phyloP scores from a whole-genome alignment of 768 basidiomycete species.

The Cystofilobasidium capitatum region DNA sequence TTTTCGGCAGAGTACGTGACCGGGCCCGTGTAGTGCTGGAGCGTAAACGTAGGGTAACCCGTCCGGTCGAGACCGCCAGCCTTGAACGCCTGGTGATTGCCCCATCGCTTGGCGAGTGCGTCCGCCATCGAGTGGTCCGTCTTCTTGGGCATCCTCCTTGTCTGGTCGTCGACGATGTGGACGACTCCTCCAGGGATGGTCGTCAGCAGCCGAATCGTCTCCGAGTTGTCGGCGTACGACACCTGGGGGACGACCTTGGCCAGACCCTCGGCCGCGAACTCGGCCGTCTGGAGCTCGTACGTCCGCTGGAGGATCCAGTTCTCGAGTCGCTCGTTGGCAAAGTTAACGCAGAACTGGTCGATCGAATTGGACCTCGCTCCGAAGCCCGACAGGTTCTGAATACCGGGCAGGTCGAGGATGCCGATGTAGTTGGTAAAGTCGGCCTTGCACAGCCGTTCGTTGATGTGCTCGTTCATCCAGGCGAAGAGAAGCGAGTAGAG shows the following conservation, averaged over 20 bases:
- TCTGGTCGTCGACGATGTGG: constrained; percentile 97
- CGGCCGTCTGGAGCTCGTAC: constrained; percentile 70
- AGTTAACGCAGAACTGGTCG: constrained; percentile 94
- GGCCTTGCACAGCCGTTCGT: constrained; percentile 85
- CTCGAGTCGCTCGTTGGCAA: constrained; percentile 85
- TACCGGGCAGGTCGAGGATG: constrained; percentile 84
- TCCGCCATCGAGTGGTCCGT: constrained; percentile 90
- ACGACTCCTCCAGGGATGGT: constrained; percentile 81
- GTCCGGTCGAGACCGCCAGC: constrained; percentile 61
- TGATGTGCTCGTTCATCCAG: constrained; percentile 94
- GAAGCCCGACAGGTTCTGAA: constrained; percentile 60
- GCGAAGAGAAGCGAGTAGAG: constrained; percentile 89
- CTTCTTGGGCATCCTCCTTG: constrained; percentile 74
- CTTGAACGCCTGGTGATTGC: constrained; percentile 86
- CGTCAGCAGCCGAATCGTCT: constrained; percentile 76
- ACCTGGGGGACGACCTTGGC: constrained; percentile 57
- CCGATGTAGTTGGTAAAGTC: constrained; percentile 77
- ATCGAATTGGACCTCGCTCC: constrained; percentile 73
- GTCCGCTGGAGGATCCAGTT: constrained; percentile 67
- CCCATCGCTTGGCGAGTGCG: constrained; percentile 88
- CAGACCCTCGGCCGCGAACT: constrained; percentile 77
- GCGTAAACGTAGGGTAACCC: constrained; percentile 75
- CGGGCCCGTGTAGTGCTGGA: constrained; percentile 83
- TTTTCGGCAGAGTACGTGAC: constrained; percentile 84
- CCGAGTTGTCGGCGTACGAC: constrained; percentile 80